These are phyloP conservation scores for Cinnamomum micranthum DNA, from an alignment of 164 flowering plant genomes.

Conservation along the genomic window DNA sequence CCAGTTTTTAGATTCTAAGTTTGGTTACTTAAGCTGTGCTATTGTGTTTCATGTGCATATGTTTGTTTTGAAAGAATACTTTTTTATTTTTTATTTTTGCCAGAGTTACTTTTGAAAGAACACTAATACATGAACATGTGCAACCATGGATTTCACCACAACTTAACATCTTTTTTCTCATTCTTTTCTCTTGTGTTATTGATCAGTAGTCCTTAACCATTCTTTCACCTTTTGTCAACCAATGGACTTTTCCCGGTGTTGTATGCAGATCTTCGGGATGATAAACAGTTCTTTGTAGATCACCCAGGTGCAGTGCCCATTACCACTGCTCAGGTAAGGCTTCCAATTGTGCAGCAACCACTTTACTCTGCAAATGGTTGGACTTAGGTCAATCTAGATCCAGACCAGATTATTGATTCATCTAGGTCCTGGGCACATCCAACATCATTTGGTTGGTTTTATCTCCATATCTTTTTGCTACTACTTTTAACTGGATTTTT, in stretches of 20 bases:
- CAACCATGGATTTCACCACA: not conserved
- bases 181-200: not conserved
- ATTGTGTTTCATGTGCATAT: too few species aligned
- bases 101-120: too few species aligned
- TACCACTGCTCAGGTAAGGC: constrained; percentile 30
- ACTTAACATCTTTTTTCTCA: not conserved
- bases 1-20: too few species aligned
- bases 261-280: constrained; percentile 76
- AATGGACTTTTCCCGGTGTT: constrained; percentile 2
- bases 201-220: not conserved
- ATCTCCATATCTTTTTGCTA: not conserved
- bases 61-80: too few species aligned
- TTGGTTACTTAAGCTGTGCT: too few species aligned
- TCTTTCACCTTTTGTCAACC: not conserved
- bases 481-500: not conserved
- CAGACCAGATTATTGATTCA: not conserved
- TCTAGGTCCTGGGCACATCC: not conserved
- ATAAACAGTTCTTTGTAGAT: constrained; percentile 67
- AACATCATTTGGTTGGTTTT: not conserved
- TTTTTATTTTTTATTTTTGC: too few species aligned
- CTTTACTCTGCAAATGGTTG: not conserved
- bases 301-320: constrained; percentile 85
- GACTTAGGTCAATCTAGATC: not conserved
- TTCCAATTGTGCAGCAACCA: not conserved
- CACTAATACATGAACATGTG: too few species aligned